Evolutionary conservation across 139 green algal species (phyloP).

Genomic region (Pycnococcus provasolii): DNA sequence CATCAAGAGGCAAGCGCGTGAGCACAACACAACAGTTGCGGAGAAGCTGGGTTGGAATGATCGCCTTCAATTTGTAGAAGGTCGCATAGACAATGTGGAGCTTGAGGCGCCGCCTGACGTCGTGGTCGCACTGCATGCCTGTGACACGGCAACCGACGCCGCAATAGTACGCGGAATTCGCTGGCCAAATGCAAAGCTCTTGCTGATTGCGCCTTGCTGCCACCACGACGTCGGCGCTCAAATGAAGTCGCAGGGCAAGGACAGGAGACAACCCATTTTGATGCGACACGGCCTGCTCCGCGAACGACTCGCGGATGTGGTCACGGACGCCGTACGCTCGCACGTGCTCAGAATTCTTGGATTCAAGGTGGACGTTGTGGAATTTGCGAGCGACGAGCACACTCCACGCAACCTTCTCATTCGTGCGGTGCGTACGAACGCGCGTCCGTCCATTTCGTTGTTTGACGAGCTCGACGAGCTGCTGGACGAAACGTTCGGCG

Average conservation of each 20-base stretch:
- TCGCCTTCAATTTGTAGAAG: background rate
- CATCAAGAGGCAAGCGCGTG: slow-evolving; percentile 36
- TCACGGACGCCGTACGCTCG: slow-evolving; percentile 44
- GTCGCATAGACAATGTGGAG: background rate
- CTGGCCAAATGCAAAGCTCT: slow-evolving; percentile 25
- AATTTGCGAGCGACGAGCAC: slow-evolving; percentile 50
- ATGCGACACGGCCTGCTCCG: slow-evolving; percentile 46
- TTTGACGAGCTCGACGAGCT: slow-evolving; percentile 28
- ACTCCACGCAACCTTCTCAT: slow-evolving; percentile 52
- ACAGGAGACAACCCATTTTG: slow-evolving; percentile 3
- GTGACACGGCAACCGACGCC: slow-evolving; percentile 56
- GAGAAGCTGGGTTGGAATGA: slow-evolving; percentile 11
- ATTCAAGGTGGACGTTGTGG: slow-evolving; percentile 34
- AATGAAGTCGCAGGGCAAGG: background rate
- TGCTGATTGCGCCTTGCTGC: slow-evolving; percentile 52
- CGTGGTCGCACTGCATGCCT: slow-evolving; percentile 53
- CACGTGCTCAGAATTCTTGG: slow-evolving; percentile 23
- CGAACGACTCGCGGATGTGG: slow-evolving; percentile 46
- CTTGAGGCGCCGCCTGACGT: slow-evolving; percentile 28
- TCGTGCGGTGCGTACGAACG: slow-evolving; percentile 18
- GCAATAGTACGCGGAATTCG: slow-evolving; percentile 41
- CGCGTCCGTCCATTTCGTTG: slow-evolving; percentile 9
- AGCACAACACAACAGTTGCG: slow-evolving; percentile 9
- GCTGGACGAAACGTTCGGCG: background rate
- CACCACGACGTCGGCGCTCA: slow-evolving; percentile 41